These are phyloP conservation scores for Syzygium malaccense DNA, from an alignment of 441 rosid species.

Conservation along the genomic window DNA sequence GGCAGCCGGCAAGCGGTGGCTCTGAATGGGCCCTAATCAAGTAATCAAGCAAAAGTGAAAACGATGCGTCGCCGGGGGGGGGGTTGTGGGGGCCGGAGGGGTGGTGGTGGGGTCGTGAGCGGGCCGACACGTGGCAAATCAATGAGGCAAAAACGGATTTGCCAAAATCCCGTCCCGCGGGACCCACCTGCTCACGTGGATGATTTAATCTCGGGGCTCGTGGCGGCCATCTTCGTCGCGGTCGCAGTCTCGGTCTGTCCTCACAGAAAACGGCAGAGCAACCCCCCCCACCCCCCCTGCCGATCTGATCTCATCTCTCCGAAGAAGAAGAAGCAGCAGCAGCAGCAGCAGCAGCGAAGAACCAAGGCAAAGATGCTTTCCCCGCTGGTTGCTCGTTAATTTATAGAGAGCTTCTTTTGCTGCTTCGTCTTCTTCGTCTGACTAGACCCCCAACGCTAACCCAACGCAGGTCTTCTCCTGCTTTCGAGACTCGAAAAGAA, in stretches of 20 bases:
- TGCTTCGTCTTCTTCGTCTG: neutral
- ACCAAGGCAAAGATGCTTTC: neutral
- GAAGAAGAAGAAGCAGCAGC: neutral
- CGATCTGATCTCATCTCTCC: neutral
- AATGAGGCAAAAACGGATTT: neutral
- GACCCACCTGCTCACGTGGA: conserved; percentile 1
- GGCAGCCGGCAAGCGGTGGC: neutral
- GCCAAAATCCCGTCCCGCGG: neutral
- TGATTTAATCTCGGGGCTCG: neutral
- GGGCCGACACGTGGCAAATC: neutral
- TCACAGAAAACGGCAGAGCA: neutral
- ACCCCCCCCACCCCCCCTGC: too few relatives aligned
- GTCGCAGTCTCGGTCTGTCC: neutral
- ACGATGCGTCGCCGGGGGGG: too few relatives aligned
- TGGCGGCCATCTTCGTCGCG: neutral
- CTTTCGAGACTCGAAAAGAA: neutral
- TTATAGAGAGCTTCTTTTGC: neutral
- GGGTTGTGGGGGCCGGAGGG: too few relatives aligned
- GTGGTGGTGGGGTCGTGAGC: neutral
- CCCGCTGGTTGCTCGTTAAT: neutral
- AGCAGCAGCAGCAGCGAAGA: neutral
- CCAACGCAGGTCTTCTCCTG: neutral
- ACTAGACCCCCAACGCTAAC: neutral
- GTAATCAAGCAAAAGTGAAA: too few relatives aligned
- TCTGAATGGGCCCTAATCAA: neutral